These are phyloP conservation scores for Penicillium verhagenii DNA, from an alignment of 495 filamentous ascomycete species.

Conservation along the genomic window DNA sequence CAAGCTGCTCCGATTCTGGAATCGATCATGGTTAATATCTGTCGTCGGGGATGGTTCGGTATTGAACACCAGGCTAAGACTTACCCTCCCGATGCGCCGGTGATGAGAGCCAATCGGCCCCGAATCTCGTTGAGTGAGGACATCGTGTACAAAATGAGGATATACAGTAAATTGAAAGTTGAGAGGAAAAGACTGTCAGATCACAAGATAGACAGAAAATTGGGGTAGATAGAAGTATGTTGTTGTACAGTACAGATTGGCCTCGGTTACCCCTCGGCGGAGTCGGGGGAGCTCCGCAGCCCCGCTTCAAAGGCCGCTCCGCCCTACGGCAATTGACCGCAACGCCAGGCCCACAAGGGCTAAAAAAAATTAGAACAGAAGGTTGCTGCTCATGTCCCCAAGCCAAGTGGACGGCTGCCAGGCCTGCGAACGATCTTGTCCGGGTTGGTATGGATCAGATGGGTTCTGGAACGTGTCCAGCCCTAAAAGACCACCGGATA, in stretches of 20 bases:
- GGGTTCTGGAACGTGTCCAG: constrained; percentile 40
- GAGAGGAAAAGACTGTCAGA: neutral
- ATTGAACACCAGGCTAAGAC: neutral
- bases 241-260: constrained; percentile 3
- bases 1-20: constrained; percentile 61
- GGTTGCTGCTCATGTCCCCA: constrained; percentile 42
- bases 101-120: constrained; percentile 62
- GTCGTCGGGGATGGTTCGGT: neutral
- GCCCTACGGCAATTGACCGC: neutral
- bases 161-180: neutral
- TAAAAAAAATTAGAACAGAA: constrained; percentile 36
- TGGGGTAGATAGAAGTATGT: constrained; percentile 6
- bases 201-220: neutral
- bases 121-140: constrained; percentile 49
- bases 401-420: constrained; percentile 45
- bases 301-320: constrained; percentile 25
- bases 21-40: neutral
- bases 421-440: constrained; percentile 34
- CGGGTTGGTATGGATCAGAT: constrained; percentile 29
- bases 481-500: constrained; percentile 36
- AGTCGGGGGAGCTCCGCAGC: constrained; percentile 19
- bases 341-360: constrained; percentile 1
- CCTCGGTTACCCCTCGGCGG: constrained; percentile 24
- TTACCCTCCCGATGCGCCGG: constrained; percentile 66
- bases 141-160: constrained; percentile 15